These are phyloP conservation scores for Sclerotinia trifoliorum DNA, from an alignment of 2,329 filamentous ascomycete species.

Conservation along the genomic window DNA sequence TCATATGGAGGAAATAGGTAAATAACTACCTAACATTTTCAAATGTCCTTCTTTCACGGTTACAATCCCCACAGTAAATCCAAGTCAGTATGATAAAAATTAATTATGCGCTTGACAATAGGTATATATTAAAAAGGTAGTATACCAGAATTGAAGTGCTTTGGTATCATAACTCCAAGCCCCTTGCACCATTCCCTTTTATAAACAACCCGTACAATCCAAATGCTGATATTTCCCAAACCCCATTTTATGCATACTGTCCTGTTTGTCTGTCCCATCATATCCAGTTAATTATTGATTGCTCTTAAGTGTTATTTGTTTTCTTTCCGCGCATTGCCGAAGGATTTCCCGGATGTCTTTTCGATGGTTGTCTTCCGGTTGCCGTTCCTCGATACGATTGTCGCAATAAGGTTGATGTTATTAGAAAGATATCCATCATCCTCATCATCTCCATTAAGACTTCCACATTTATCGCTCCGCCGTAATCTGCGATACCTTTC, in stretches of 20 bases:
- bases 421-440: neutral
- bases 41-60: neutral
- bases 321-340: neutral
- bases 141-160: conserved; percentile 12
- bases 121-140: conserved; percentile 1
- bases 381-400: neutral
- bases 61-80: neutral
- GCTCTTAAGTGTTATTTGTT: neutral
- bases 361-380: neutral
- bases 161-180: conserved; percentile 15
- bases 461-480: neutral
- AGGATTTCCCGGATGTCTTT: neutral
- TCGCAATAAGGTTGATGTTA: neutral
- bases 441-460: neutral
- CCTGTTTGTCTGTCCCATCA: neutral
- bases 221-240: conserved; percentile 1
- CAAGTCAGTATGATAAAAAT: conserved; percentile 9
- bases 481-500: neutral
- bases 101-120: neutral
- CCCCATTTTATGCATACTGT: conserved; percentile 10
- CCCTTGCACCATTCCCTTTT: conserved; percentile 1
- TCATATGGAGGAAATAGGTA: neutral
- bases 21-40: neutral
- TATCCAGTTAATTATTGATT: neutral
- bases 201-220: conserved; percentile 18